phyloP scores from a whole-genome alignment of 2,329 filamentous ascomycete species.

The Aspergillus hiratsukae region DNA sequence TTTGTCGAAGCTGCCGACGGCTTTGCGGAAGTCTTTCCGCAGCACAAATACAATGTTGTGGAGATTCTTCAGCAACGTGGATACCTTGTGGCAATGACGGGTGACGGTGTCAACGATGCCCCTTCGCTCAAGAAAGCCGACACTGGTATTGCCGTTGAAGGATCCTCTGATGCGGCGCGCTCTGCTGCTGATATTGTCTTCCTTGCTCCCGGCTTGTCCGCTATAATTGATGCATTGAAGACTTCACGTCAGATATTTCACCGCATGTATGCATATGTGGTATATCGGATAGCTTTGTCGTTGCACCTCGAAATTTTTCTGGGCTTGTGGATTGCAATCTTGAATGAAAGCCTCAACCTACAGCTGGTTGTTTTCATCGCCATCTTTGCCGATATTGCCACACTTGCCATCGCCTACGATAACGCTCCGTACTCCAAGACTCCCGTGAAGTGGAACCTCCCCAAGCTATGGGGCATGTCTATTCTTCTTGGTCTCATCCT shows the following conservation, averaged over 20 bases:
- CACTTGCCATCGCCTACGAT: conserved; percentile 87
- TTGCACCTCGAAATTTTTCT: conserved; percentile 90
- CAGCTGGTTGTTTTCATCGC: conserved; percentile 89
- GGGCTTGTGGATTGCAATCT: conserved; percentile 83
- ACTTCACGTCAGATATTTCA: conserved; percentile 94
- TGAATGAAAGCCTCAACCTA: conserved; percentile 79
- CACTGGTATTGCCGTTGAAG: conserved; percentile 91
- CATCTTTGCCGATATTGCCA: conserved; percentile 90
- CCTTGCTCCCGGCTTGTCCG: conserved; percentile 82
- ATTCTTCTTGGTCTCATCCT: conserved; percentile 77
- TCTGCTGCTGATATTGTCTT: conserved; percentile 93
- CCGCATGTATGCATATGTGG: conserved; percentile 93
- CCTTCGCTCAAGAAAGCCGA: conserved; percentile 93
- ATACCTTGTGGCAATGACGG: conserved; percentile 92
- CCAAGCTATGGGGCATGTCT: conserved; percentile 91
- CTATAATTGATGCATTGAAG: conserved; percentile 89
- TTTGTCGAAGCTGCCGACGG: conserved; percentile 94
- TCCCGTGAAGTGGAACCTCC: conserved; percentile 92
- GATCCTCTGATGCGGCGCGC: conserved; percentile 83
- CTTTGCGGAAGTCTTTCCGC: conserved; percentile 90
- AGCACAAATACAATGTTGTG: conserved; percentile 93
- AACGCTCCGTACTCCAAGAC: conserved; percentile 81
- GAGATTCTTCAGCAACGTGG: conserved; percentile 91
- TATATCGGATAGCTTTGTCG: conserved; percentile 90
- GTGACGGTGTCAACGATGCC: conserved; percentile 92